Conservation (phyloP, 2,329 filamentous ascomycete genomes). For the Sporothrix euskadiensis region DNA sequence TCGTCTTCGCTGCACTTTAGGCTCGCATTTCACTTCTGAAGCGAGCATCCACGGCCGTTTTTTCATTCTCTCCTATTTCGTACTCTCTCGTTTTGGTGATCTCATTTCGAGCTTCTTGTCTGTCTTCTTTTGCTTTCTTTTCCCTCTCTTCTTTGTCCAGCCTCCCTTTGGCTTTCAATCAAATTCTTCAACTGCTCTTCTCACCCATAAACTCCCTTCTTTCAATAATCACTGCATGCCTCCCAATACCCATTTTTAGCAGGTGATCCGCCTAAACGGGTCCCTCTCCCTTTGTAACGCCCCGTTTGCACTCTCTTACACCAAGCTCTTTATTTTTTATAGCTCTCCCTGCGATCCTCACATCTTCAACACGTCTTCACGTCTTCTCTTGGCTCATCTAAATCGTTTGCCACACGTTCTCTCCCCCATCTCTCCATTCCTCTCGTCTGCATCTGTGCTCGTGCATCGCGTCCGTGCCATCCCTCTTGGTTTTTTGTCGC, state of each 20-base stretch:
- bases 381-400: neutral
- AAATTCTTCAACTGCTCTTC: slow-evolving; percentile 10
- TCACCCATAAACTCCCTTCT: neutral
- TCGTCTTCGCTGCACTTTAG: neutral
- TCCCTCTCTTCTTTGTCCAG: neutral
- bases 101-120: neutral
- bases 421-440: slow-evolving; percentile 17
- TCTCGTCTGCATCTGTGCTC: slow-evolving; percentile 17
- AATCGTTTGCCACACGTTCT: neutral
- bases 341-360: slow-evolving; percentile 24
- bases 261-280: slow-evolving; percentile 9
- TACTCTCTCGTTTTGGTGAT: neutral
- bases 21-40: slow-evolving; percentile 17
- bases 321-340: neutral
- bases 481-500: slow-evolving; percentile 1
- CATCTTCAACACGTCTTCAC: slow-evolving; percentile 15
- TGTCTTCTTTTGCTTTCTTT: neutral
- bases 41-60: slow-evolving; percentile 1
- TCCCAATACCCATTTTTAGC: neutral
- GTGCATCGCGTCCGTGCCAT: slow-evolving; percentile 25
- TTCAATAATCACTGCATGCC: neutral
- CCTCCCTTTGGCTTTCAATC: slow-evolving; percentile 20
- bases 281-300: neutral
- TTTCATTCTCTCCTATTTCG: neutral
- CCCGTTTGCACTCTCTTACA: neutral